Evolutionary conservation across 2,329 filamentous ascomycete species (phyloP).

Genomic region (Colletotrichum ledebouriae): DNA sequence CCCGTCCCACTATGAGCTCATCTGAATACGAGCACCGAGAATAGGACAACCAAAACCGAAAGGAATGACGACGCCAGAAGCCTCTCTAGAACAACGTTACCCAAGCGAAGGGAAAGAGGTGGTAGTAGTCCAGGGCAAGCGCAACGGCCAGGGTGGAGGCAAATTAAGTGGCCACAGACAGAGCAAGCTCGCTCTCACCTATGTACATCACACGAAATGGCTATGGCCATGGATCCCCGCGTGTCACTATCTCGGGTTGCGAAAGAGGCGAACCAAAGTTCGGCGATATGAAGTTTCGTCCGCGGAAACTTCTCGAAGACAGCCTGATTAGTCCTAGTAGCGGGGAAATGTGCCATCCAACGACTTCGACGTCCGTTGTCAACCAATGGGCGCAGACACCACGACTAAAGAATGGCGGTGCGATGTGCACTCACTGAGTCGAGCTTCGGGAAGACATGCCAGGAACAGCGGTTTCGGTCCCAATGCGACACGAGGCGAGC

Average conservation of each 20-base stretch:
- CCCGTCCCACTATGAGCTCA: constrained; percentile 17
- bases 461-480: constrained; percentile 19
- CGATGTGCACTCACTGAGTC: constrained; percentile 27
- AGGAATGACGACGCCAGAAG: constrained; percentile 32
- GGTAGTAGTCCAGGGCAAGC: constrained; percentile 7
- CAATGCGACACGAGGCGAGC: constrained; percentile 29
- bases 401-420: constrained; percentile 18
- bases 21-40: constrained; percentile 26
- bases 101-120: constrained; percentile 13
- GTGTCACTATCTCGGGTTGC: constrained; percentile 7
- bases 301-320: constrained; percentile 37
- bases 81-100: constrained; percentile 35
- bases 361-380: background rate
- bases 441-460: constrained; percentile 4
- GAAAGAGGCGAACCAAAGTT: constrained; percentile 6
- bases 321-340: constrained; percentile 14
- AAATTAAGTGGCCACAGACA: background rate
- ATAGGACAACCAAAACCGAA: constrained; percentile 5
- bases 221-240: constrained; percentile 16
- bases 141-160: constrained; percentile 11
- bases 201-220: background rate
- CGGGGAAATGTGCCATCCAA: background rate
- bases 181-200: constrained; percentile 1
- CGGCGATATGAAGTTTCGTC: constrained; percentile 2
- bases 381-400: constrained; percentile 9